Conservation (phyloP, 129 eudicot genomes). For the Sambucus nigra region DNA sequence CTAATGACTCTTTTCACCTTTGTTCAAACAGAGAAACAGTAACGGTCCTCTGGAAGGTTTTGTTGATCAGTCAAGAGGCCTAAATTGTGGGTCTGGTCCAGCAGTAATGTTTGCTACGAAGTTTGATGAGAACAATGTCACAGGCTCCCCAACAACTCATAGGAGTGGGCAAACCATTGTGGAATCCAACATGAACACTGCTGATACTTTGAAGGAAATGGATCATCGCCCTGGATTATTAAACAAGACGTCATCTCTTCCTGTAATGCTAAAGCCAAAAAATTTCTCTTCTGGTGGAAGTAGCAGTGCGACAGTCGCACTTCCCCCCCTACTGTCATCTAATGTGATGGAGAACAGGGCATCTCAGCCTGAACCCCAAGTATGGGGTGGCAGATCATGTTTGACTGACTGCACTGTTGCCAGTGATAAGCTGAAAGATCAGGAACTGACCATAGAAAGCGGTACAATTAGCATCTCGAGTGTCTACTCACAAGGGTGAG, state of each 20-base stretch:
- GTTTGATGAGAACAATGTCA: slow-evolving; percentile 28
- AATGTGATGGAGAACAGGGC: slow-evolving; percentile 31
- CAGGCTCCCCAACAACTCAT: slow-evolving; percentile 25
- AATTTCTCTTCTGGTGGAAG: slow-evolving; percentile 39
- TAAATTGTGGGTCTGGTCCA: slow-evolving; percentile 27
- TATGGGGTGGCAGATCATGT: slow-evolving; percentile 42
- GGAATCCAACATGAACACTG: slow-evolving; percentile 30
- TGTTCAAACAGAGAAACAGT: slow-evolving; percentile 29
- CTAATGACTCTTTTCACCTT: slow-evolving; percentile 1
- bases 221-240: slow-evolving; percentile 29
- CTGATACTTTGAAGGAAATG: slow-evolving; percentile 26
- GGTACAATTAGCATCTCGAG: slow-evolving; percentile 79
- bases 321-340: slow-evolving; percentile 25
- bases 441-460: slow-evolving; percentile 56
- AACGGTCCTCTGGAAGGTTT: slow-evolving; percentile 26
- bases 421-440: slow-evolving; percentile 36
- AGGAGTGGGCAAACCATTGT: slow-evolving; percentile 35
- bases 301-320: slow-evolving; percentile 29
- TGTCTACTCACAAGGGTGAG: slow-evolving; percentile 84
- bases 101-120: slow-evolving; percentile 31
- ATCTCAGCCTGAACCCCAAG: slow-evolving; percentile 42
- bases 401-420: slow-evolving; percentile 29
- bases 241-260: slow-evolving; percentile 32
- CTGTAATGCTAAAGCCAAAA: slow-evolving; percentile 34
- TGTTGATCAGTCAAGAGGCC: slow-evolving; percentile 27